These are phyloP conservation scores for Candida peoriensis DNA, from an alignment of 805 yeast species.

Conservation along the genomic window DNA sequence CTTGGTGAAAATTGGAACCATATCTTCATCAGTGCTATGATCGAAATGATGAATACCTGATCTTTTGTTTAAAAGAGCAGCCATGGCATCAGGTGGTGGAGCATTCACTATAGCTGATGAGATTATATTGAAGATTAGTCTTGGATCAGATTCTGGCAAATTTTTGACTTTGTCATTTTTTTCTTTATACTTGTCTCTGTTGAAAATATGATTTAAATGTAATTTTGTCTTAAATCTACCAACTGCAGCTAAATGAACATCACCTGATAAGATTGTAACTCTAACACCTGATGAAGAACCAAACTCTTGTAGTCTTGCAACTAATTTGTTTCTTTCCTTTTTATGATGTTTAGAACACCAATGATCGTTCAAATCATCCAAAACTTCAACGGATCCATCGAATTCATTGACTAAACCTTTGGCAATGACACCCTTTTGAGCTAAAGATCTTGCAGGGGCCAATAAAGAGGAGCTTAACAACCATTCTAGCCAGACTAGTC, in stretches of 20 bases:
- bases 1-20: constrained; percentile 61
- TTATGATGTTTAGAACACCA: constrained; percentile 94
- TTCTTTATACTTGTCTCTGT: constrained; percentile 29
- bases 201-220: constrained; percentile 37
- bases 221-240: constrained; percentile 66
- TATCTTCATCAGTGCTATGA: constrained; percentile 66
- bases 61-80: constrained; percentile 62
- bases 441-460: constrained; percentile 56
- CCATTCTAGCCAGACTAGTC: constrained; percentile 86
- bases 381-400: constrained; percentile 85
- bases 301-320: constrained; percentile 57
- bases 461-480: constrained; percentile 58
- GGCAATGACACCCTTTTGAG: constrained; percentile 57
- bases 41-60: constrained; percentile 62
- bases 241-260: constrained; percentile 84
- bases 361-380: constrained; percentile 93
- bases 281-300: constrained; percentile 63
- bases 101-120: constrained; percentile 89
- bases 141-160: constrained; percentile 63
- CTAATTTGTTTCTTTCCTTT: constrained; percentile 68
- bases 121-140: constrained; percentile 76
- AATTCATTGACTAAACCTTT: constrained; percentile 83
- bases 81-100: constrained; percentile 91
- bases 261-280: constrained; percentile 84
- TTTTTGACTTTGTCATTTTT: constrained; percentile 35